A percentile compares a stretch with the other conserved stretches of the same genome.
Evolutionary conservation across 2,329 filamentous ascomycete genomes (phyloP).

Genomic region (Penicillium freii): DNA sequence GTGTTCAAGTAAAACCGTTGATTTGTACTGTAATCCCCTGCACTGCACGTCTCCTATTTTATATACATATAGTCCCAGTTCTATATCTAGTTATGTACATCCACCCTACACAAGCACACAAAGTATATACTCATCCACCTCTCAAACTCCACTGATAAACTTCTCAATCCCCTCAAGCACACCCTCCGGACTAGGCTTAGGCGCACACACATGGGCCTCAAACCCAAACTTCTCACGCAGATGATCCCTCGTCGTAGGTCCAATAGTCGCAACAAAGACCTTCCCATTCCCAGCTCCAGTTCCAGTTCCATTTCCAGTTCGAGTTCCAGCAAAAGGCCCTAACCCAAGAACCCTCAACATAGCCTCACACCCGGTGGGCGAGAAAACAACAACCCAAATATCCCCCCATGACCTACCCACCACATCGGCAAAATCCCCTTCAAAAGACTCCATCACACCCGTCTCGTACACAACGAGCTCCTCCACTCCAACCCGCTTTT

Average conservation of each 20-base stretch:
- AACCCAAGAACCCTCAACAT: slow-evolving; percentile 56
- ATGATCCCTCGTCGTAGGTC: slow-evolving; percentile 83
- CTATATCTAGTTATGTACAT: background rate
- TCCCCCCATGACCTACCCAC: slow-evolving; percentile 38
- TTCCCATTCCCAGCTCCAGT: slow-evolving; percentile 8
- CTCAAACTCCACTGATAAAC: slow-evolving; percentile 39
- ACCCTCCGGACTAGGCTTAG: slow-evolving; percentile 77
- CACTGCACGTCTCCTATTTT: background rate
- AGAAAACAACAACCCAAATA: slow-evolving; percentile 52
- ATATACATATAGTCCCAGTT: background rate
- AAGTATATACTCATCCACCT: too few species aligned
- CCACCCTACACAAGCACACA: background rate
- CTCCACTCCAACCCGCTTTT: slow-evolving; percentile 63
- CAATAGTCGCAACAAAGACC: slow-evolving; percentile 77
- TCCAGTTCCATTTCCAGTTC: background rate
- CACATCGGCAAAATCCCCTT: slow-evolving; percentile 58
- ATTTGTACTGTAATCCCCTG: background rate
- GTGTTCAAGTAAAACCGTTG: background rate
- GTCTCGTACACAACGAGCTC: slow-evolving; percentile 88
- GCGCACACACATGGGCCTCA: slow-evolving; percentile 63
- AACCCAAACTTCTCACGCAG: slow-evolving; percentile 50
- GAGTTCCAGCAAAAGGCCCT: slow-evolving; percentile 23
- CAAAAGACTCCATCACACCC: slow-evolving; percentile 75
- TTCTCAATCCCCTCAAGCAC: slow-evolving; percentile 65
- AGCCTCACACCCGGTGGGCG: slow-evolving; percentile 60